A percentile compares a stretch with the other conserved stretches of the same genome.
Evolutionary conservation across 495 filamentous ascomycete species (phyloP).

Genomic region (Aspergillus affinis): DNA sequence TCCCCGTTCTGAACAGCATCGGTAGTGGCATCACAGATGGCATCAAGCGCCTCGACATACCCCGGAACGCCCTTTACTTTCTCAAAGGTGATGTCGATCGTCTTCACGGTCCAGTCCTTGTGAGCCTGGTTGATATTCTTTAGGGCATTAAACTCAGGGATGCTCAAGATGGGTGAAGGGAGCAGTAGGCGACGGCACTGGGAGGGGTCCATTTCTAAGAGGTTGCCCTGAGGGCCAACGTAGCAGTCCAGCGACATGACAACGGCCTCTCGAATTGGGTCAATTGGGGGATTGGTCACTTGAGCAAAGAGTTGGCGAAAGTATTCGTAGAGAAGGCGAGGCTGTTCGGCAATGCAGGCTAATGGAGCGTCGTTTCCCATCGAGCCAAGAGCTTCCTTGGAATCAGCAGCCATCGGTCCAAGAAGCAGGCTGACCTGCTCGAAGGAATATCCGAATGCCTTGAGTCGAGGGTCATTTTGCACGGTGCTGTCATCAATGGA

Average conservation of each 20-base stretch:
- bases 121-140: constrained; percentile 75
- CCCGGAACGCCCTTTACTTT: constrained; percentile 82
- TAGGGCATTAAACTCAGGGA: constrained; percentile 88
- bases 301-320: constrained; percentile 99
- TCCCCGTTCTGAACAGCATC: constrained; percentile 83
- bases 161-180: constrained; percentile 86
- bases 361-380: constrained; percentile 99
- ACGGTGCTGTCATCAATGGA: constrained; percentile 70
- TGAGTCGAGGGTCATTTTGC: constrained; percentile 81
- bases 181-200: constrained; percentile 88
- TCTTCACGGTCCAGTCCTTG: constrained; percentile 83
- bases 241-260: constrained; percentile 99
- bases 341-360: constrained; percentile 85
- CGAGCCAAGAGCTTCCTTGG: constrained; percentile 98
- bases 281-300: constrained; percentile 98
- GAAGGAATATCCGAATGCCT: constrained; percentile 93
- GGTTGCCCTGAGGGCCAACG: constrained; percentile 94
- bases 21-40: constrained; percentile 83
- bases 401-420: constrained; percentile 96
- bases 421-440: constrained; percentile 95
- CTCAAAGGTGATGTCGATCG: constrained; percentile 96
- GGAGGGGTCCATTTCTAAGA: constrained; percentile 88
- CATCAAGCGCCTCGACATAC: constrained; percentile 86
- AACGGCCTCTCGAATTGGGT: constrained; percentile 96
- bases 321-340: constrained; percentile 93